These are phyloP conservation scores for Diphasiastrum complanatum DNA, from an alignment of 83 land plant species.

Conservation along the genomic window DNA sequence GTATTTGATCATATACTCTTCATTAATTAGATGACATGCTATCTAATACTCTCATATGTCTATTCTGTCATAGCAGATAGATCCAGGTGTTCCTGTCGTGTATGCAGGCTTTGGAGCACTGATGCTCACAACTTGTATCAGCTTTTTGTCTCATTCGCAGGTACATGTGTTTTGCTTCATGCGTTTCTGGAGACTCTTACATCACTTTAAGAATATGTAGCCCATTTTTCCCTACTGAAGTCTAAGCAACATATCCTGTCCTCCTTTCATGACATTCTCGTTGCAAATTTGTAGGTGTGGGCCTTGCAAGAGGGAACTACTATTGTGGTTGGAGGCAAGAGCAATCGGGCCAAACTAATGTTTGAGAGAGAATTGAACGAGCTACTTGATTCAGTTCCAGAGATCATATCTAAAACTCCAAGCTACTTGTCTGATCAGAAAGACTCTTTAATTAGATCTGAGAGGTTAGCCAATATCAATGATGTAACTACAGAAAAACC, in stretches of 20 bases:
- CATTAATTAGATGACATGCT: no score
- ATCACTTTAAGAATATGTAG: no score
- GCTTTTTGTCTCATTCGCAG: constrained; percentile 89
- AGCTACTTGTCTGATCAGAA: no score
- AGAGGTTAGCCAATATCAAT: no score
- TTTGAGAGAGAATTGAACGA: constrained; percentile 66
- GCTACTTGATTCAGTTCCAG: constrained; percentile 79
- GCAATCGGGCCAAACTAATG: constrained; percentile 67
- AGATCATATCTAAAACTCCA: constrained; percentile 26
- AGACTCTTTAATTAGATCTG: no score
- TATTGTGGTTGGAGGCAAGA: constrained; percentile 82
- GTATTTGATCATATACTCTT: no score
- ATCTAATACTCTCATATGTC: no score
- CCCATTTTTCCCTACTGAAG: no score
- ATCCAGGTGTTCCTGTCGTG: constrained; percentile 93
- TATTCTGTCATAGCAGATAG: constrained; percentile 46
- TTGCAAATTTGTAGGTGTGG: constrained; percentile 61
- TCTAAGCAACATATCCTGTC: no score
- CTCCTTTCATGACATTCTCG: not conserved
- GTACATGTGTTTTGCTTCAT: constrained; percentile 21
- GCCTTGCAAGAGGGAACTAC: constrained; percentile 84
- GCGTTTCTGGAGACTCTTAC: no score
- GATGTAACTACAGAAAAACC: no score
- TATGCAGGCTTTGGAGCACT: constrained; percentile 98
- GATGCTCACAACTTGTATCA: constrained; percentile 89